Evolutionary conservation across 1,284 basidiomycete species (phyloP).

Genomic region (Apiotrichum montevideense): DNA sequence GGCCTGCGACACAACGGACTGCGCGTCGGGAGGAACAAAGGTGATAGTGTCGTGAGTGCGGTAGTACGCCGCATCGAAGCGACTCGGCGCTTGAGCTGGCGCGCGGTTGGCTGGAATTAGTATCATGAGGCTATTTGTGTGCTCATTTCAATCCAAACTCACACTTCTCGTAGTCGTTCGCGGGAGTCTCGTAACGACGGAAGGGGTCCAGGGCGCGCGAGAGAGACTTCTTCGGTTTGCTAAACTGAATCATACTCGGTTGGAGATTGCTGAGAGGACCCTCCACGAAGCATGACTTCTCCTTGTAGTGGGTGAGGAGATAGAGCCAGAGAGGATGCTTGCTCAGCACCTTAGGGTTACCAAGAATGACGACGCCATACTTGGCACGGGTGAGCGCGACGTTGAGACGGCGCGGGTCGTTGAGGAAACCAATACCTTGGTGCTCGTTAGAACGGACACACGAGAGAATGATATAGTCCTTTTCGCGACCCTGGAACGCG

Average conservation of each 20-base stretch:
- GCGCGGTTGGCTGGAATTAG: slow-evolving; percentile 50
- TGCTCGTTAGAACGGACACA: slow-evolving; percentile 99
- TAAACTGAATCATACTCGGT: slow-evolving; percentile 98
- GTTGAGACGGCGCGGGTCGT: slow-evolving; percentile 92
- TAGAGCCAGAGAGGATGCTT: slow-evolving; percentile 99
- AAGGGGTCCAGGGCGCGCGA: slow-evolving; percentile 84
- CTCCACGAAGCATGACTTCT: slow-evolving; percentile 88
- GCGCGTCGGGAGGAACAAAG: slow-evolving; percentile 90
- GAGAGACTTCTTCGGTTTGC: slow-evolving; percentile 80
- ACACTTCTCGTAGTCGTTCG: slow-evolving; percentile 58
- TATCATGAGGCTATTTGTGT: no score
- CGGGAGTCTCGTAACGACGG: slow-evolving; percentile 68
- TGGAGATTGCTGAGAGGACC: slow-evolving; percentile 94
- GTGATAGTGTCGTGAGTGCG: slow-evolving; percentile 88
- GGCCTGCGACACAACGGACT: slow-evolving; percentile 87
- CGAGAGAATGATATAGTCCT: slow-evolving; percentile 98
- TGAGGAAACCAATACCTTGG: slow-evolving; percentile 98
- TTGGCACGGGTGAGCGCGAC: slow-evolving; percentile 96
- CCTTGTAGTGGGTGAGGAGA: slow-evolving; percentile 97
- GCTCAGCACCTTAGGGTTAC: slow-evolving; percentile 97
- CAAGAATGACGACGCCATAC: slow-evolving; percentile 95
- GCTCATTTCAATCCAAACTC: slow-evolving; percentile 3
- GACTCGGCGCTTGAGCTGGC: slow-evolving; percentile 61
- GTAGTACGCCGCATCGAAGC: slow-evolving; percentile 91
- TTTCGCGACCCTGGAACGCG: slow-evolving; percentile 98